Base-by-base conservation (phyloP, 768 basidiomycete species). In the Steccherinum ochraceum region DNA sequence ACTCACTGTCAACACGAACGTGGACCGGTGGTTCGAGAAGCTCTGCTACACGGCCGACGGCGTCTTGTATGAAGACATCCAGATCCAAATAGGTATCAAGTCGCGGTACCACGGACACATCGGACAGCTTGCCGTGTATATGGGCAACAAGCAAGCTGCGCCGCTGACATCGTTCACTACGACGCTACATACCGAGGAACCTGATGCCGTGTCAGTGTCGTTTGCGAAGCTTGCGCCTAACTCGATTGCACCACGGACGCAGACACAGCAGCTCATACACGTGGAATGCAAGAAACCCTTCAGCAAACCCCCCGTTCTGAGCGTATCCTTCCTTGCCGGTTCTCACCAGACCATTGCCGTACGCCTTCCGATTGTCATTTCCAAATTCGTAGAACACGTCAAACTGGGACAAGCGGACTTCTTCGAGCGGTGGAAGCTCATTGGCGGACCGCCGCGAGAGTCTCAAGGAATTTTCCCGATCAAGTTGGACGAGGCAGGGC, bases 361-460 rank as follows among this genome's bases (percentile, higher is more conserved):
- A 51, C 81, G 84, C 45, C 74, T 99, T 21, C 96, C 96, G 11
- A 81, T 99, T 56, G 79, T 89, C 41, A 61, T 96, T 50, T 86
- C 86, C 39, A 93, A 95, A 67, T 99, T 99, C 68, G 78, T 98
- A 50, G 95, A 96, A 62, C 89, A 90, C 21, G 94, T 97, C 56
- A 86, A 84, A 60, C 79, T 99, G 26, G 82, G 80, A 11, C 75
- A 79, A 54, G 70, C 79, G 0, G 90, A 96, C 58, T 99, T 98
- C 77, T 99, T 98, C 69, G 94, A 97, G 67, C 76, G 96, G 47
- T 99, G 96, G 96, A 94, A 93, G 67, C 70, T 96, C 58, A 98
- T 98, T 47, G 96, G 96, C 5, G 96, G 96, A 1, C 76, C 92
- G 12, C 96, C 96, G 24, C 80, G 94, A 46, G 96, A 99, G 71